Conservation (phyloP, 345 rosid species). For the Lumnitzera racemosa region DNA sequence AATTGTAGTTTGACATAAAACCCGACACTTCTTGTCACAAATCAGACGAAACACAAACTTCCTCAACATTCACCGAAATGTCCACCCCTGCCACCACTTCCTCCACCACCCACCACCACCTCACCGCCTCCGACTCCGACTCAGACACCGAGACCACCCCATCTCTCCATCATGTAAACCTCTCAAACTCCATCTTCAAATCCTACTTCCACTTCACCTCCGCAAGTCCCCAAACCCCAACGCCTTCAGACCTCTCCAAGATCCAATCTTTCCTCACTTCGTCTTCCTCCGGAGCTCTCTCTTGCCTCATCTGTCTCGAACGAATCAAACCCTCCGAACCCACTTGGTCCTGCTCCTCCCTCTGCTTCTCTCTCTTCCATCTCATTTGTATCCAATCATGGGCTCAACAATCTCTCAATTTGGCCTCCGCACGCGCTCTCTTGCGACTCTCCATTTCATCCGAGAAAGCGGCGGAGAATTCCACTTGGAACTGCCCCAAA, state of each 20-base stretch:
- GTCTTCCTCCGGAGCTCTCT: constrained; percentile 79
- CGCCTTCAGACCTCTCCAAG: constrained; percentile 59
- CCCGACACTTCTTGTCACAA: no score
- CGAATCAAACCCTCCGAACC: constrained; percentile 74
- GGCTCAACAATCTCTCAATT: constrained; percentile 77
- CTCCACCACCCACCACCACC: constrained; percentile 5
- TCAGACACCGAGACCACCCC: constrained; percentile 18
- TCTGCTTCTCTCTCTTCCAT: constrained; percentile 76
- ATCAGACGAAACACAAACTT: no score
- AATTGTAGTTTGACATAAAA: no score
- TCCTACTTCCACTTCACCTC: constrained; percentile 57
- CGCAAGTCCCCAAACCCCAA: constrained; percentile 23
- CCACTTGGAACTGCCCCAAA: constrained; percentile 86
- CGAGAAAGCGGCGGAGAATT: constrained; percentile 31
- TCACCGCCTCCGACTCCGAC: constrained; percentile 43
- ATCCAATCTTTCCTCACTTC: constrained; percentile 80
- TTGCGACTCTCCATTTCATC: constrained; percentile 54
- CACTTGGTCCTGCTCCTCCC: constrained; percentile 78
- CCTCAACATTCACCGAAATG: constrained; percentile 19
- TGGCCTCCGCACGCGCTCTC: constrained; percentile 59
- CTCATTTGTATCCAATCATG: constrained; percentile 84
- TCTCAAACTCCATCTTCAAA: constrained; percentile 70
- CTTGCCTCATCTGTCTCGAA: constrained; percentile 87
- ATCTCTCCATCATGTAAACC: constrained; percentile 33
- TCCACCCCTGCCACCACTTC: constrained; percentile 26